phyloP scores from a whole-genome alignment of 2,329 filamentous ascomycete species.

The Penicillium freii region DNA sequence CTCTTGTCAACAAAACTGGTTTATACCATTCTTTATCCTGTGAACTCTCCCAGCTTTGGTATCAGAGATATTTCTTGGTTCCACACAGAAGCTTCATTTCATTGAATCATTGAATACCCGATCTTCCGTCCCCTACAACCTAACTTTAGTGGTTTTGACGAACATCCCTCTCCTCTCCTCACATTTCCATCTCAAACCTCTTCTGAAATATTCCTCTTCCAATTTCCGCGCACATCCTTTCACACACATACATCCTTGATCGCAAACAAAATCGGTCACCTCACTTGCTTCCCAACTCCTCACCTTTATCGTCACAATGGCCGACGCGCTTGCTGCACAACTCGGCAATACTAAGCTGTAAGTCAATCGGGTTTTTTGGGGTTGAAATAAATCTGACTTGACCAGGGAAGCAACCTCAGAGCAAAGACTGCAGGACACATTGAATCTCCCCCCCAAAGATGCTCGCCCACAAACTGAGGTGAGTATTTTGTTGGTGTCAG shows the following conservation, averaged over 20 bases:
- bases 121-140: not conserved
- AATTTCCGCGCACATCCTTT: not conserved
- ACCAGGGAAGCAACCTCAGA: slow-evolving; percentile 42
- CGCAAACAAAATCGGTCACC: not conserved
- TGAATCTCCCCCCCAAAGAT: slow-evolving; percentile 50
- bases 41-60: not conserved
- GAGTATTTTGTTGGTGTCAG: slow-evolving; percentile 12
- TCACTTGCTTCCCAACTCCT: slow-evolving; percentile 3
- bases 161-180: not conserved
- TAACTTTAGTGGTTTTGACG: not conserved
- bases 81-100: slow-evolving; percentile 1
- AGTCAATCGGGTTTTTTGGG: slow-evolving; percentile 10
- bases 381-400: slow-evolving; percentile 11
- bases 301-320: slow-evolving; percentile 34
- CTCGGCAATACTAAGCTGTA: slow-evolving; percentile 47
- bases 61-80: not conserved
- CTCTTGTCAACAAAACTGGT: not conserved
- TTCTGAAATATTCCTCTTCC: not conserved
- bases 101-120: slow-evolving; percentile 3
- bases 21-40: not conserved
- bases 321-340: slow-evolving; percentile 47
- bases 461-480: slow-evolving; percentile 52
- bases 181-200: not conserved
- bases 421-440: slow-evolving; percentile 45
- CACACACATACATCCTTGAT: not conserved